phyloP scores from a whole-genome alignment of 1,284 basidiomycete genomes.

The Boletus calvinii region DNA sequence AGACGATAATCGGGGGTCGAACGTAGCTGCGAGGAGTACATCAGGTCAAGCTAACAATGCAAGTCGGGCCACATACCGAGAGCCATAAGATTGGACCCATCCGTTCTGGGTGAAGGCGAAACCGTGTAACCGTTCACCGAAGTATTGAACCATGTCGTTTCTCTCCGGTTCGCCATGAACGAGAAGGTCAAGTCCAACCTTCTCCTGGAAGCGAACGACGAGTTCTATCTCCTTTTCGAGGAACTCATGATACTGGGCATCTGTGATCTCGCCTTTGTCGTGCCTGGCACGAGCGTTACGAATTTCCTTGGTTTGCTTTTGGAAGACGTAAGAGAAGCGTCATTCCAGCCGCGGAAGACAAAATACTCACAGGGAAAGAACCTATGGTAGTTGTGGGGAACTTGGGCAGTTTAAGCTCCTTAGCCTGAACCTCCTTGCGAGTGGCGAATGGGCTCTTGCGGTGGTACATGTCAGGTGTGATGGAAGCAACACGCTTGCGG shows the following conservation, averaged over 20 bases:
- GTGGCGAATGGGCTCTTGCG: constrained; percentile 89
- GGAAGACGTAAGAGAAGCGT: constrained; percentile 1
- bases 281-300: constrained; percentile 94
- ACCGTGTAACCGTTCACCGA: constrained; percentile 94
- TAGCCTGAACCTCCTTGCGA: constrained; percentile 88
- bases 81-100: constrained; percentile 99
- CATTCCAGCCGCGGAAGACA: not conserved
- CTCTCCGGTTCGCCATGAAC: constrained; percentile 99
- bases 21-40: constrained; percentile 75
- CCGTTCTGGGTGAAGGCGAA: constrained; percentile 98
- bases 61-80: constrained; percentile 53
- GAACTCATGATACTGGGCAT: constrained; percentile 94
- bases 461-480: constrained; percentile 86
- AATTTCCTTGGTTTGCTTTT: constrained; percentile 97
- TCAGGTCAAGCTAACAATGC: constrained; percentile 17
- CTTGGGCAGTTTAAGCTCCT: constrained; percentile 88
- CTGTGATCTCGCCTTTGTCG: constrained; percentile 88
- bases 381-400: constrained; percentile 99
- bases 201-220: constrained; percentile 97
- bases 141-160: constrained; percentile 99
- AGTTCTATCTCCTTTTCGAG: constrained; percentile 97
- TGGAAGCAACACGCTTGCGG: constrained; percentile 91
- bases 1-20: constrained; percentile 98
- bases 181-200: constrained; percentile 92
- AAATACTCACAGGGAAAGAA: constrained; percentile 81